phyloP scores from a whole-genome alignment of 495 filamentous ascomycete species.

The Lasiosphaeria hispida region DNA sequence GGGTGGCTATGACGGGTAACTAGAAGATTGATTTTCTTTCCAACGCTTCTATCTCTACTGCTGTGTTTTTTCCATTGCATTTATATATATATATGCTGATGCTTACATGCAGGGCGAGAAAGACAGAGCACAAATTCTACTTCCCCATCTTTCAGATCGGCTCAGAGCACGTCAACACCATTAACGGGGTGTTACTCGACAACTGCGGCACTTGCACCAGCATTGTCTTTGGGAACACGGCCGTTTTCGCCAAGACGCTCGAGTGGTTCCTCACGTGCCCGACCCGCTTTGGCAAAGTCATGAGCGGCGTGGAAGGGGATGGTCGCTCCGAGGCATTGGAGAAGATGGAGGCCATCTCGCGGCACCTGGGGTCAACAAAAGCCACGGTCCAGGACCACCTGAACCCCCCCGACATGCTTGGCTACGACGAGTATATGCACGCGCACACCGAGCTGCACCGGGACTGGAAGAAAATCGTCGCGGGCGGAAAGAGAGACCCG shows the following conservation, averaged over 20 bases:
- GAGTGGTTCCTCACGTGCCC: conserved; percentile 33
- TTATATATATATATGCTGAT: too few relatives aligned
- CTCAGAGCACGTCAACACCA: conserved; percentile 36
- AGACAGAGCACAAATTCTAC: conserved; percentile 34
- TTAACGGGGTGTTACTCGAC: conserved; percentile 45
- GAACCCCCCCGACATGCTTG: background rate
- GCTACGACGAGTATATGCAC: conserved; percentile 1
- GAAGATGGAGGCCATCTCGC: conserved; percentile 27
- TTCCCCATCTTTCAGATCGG: conserved; percentile 40
- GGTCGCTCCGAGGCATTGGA: conserved; percentile 21
- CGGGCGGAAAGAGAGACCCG: background rate
- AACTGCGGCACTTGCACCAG: conserved; percentile 24
- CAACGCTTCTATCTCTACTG: too few relatives aligned
- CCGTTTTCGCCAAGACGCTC: conserved; percentile 25
- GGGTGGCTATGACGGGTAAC: conserved; percentile 16
- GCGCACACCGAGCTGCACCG: background rate
- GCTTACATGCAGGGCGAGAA: background rate
- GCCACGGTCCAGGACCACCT: conserved; percentile 13
- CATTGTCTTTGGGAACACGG: conserved; percentile 29
- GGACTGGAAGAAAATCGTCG: background rate
- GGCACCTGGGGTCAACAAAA: conserved; percentile 23
- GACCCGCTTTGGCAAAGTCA: conserved; percentile 20
- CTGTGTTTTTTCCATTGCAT: too few relatives aligned
- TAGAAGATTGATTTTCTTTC: too few relatives aligned
- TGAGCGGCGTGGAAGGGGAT: conserved; percentile 1